These are phyloP conservation scores for Sparassis latifolia DNA, from an alignment of 1,284 basidiomycete species.

Conservation along the genomic window DNA sequence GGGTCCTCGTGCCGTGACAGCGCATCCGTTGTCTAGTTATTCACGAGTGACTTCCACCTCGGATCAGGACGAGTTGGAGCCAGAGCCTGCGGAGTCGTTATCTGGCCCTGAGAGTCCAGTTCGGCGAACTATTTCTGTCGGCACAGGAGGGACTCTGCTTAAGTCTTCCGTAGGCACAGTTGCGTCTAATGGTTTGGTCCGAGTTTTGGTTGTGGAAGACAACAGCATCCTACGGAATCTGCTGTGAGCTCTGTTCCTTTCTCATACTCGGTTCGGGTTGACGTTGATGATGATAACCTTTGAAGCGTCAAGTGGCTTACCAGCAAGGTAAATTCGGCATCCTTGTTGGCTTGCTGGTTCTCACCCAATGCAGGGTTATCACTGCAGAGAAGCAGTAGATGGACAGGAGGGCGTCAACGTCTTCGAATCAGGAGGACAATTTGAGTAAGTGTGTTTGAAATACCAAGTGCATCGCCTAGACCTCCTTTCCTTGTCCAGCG, in stretches of 20 bases:
- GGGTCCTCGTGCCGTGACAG: slow-evolving; percentile 43
- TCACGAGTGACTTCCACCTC: slow-evolving; percentile 24
- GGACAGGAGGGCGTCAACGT: slow-evolving; percentile 81
- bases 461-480: background rate
- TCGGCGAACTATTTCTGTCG: slow-evolving; percentile 47
- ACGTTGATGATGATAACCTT: too few species aligned
- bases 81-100: slow-evolving; percentile 12
- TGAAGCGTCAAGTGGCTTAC: slow-evolving; percentile 72
- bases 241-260: slow-evolving; percentile 37
- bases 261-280: too few species aligned
- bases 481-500: slow-evolving; percentile 34
- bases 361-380: slow-evolving; percentile 53
- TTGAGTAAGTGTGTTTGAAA: slow-evolving; percentile 58
- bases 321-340: slow-evolving; percentile 44
- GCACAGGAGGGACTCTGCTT: slow-evolving; percentile 52
- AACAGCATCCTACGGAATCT: slow-evolving; percentile 71
- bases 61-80: slow-evolving; percentile 27
- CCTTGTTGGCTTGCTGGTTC: background rate
- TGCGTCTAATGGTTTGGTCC: slow-evolving; percentile 35
- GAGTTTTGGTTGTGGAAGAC: slow-evolving; percentile 80
- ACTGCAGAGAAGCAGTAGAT: slow-evolving; percentile 75
- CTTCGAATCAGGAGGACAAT: slow-evolving; percentile 61
- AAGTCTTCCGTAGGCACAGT: slow-evolving; percentile 51
- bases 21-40: slow-evolving; percentile 39
- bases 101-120: slow-evolving; percentile 24